Percentiles rank a stretch among this genome's conserved stretches.
These are phyloP conservation scores for Yamadazyma akitaensis DNA, from an alignment of 805 yeast genomes.

Conservation along the genomic window DNA sequence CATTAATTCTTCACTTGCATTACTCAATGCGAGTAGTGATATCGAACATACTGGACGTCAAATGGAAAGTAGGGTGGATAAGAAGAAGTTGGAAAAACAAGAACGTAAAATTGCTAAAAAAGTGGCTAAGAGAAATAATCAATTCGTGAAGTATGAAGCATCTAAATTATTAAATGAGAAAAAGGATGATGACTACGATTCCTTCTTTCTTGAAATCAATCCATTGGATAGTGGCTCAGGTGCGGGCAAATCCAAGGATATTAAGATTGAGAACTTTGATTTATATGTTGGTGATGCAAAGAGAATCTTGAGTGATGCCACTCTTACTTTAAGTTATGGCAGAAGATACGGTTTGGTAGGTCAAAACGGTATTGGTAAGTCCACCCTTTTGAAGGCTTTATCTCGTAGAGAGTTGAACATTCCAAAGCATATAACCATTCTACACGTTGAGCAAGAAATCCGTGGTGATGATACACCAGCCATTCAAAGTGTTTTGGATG, in stretches of 20 bases:
- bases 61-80: constrained; percentile 92
- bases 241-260: constrained; percentile 97
- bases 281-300: constrained; percentile 94
- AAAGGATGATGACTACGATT: constrained; percentile 78
- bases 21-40: constrained; percentile 75
- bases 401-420: constrained; percentile 91
- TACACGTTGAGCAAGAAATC: constrained; percentile 97
- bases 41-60: constrained; percentile 89
- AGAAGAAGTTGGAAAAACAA: constrained; percentile 94
- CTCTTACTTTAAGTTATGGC: constrained; percentile 84
- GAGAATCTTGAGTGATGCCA: constrained; percentile 85
- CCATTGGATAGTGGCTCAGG: constrained; percentile 80
- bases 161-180: constrained; percentile 73
- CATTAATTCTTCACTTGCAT: constrained; percentile 69
- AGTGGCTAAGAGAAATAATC: constrained; percentile 84
- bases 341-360: constrained; percentile 97
- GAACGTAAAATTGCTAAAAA: constrained; percentile 96
- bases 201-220: constrained; percentile 90
- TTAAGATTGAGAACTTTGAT: constrained; percentile 89
- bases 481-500: constrained; percentile 93
- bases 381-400: constrained; percentile 85
- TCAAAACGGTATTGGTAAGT: constrained; percentile 99
- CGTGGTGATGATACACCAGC: constrained; percentile 91
- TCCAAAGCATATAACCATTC: constrained; percentile 91
- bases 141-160: constrained; percentile 89